These are phyloP conservation scores for Carex kokanica DNA, from an alignment of 176 grass and related monocot genomes.

Conservation along the genomic window DNA sequence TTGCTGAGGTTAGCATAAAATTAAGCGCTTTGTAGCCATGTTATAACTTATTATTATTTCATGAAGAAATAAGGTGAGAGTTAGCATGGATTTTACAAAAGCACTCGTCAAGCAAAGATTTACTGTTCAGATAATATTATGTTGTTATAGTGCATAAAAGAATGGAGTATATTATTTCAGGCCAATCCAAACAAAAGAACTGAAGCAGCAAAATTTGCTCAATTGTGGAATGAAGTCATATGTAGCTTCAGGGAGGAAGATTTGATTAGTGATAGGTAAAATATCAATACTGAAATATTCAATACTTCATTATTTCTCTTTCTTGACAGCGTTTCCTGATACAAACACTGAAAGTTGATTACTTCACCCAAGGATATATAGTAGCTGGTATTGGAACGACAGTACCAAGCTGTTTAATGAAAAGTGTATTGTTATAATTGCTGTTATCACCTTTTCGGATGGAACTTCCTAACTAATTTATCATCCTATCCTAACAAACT, in stretches of 20 bases:
- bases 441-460: background rate
- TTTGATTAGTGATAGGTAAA: slow-evolving; percentile 89
- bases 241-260: slow-evolving; percentile 94
- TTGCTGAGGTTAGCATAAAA: slow-evolving; percentile 67
- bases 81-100: slow-evolving; percentile 14
- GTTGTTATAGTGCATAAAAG: background rate
- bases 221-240: slow-evolving; percentile 97
- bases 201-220: slow-evolving; percentile 98
- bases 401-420: background rate
- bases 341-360: background rate
- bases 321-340: background rate
- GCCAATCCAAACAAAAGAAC: slow-evolving; percentile 95
- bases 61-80: slow-evolving; percentile 18
- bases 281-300: background rate
- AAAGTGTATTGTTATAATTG: background rate
- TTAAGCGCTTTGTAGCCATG: slow-evolving; percentile 6
- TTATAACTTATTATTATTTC: slow-evolving; percentile 1
- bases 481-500: background rate
- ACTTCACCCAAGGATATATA: background rate
- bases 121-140: background rate
- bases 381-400: background rate
- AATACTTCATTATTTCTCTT: background rate
- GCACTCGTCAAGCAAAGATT: background rate
- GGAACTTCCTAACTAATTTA: background rate
- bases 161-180: slow-evolving; percentile 32